Evolutionary conservation across 805 yeast genomes (phyloP).

Genomic region (Scheffersomyces amazonensis): DNA sequence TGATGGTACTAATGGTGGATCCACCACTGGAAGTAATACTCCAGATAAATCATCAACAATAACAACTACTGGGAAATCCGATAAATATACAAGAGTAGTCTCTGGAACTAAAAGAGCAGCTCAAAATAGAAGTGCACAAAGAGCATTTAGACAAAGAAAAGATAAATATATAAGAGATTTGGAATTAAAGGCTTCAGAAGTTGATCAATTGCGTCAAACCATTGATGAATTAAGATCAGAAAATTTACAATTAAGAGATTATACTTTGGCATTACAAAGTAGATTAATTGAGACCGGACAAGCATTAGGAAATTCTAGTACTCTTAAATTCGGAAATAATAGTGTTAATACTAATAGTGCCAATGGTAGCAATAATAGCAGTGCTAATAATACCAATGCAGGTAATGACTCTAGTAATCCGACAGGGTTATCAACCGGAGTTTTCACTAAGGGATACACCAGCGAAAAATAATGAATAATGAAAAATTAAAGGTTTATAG

Average conservation of each 20-base stretch:
- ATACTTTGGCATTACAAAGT: conserved; percentile 66
- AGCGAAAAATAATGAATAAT: neutral
- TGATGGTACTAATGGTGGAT: conserved; percentile 3
- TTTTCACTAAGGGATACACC: neutral
- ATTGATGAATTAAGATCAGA: conserved; percentile 68
- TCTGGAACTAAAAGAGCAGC: conserved; percentile 80
- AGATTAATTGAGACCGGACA: conserved; percentile 48
- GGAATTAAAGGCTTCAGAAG: conserved; percentile 66
- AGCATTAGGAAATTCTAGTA: neutral
- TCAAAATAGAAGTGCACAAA: conserved; percentile 89
- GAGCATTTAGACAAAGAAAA: conserved; percentile 83
- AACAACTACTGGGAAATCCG: conserved; percentile 1
- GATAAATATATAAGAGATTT: conserved; percentile 79
- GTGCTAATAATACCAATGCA: no score
- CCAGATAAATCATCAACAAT: conserved; percentile 1
- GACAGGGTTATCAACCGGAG: neutral
- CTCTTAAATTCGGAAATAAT: neutral
- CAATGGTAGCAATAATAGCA: no score
- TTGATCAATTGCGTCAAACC: conserved; percentile 58
- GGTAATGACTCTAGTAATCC: neutral
- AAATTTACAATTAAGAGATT: conserved; percentile 68
- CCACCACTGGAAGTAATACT: neutral
- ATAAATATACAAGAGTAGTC: conserved; percentile 30
- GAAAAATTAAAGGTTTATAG: no score
- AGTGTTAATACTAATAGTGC: no score